A percentile compares a stretch with the other conserved stretches of the same genome.
Conservation (phyloP, 768 basidiomycete genomes). For the Boletellus ananiceps region DNA sequence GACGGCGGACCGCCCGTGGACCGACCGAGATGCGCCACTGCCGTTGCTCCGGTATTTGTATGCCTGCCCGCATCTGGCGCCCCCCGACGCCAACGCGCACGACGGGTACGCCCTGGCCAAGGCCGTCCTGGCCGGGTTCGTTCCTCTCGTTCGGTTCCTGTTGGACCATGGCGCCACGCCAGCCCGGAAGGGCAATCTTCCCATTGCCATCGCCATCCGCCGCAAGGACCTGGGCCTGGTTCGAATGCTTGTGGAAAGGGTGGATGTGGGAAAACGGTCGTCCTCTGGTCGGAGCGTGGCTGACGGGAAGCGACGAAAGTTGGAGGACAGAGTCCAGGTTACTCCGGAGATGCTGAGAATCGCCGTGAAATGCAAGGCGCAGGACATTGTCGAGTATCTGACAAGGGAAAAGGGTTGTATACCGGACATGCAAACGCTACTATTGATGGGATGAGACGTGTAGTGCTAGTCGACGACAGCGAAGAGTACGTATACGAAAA, state of each 20-base stretch:
- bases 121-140: slow-evolving; percentile 64
- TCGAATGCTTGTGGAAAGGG: slow-evolving; percentile 70
- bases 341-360: slow-evolving; percentile 55
- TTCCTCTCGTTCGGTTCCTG: slow-evolving; percentile 65
- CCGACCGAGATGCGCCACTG: slow-evolving; percentile 49
- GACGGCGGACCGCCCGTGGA: slow-evolving; percentile 32
- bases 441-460: slow-evolving; percentile 32
- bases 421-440: slow-evolving; percentile 66
- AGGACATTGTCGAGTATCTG: slow-evolving; percentile 69
- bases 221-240: slow-evolving; percentile 65
- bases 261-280: slow-evolving; percentile 20
- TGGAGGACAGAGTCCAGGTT: slow-evolving; percentile 57
- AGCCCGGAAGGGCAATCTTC: slow-evolving; percentile 49
- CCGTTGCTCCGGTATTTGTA: slow-evolving; percentile 63
- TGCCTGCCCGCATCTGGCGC: slow-evolving; percentile 33
- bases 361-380: slow-evolving; percentile 62
- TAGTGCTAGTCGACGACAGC: not conserved
- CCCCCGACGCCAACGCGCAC: slow-evolving; percentile 58
- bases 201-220: slow-evolving; percentile 72
- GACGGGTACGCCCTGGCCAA: slow-evolving; percentile 79
- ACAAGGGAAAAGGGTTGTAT: slow-evolving; percentile 65
- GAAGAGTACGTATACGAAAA: slow-evolving; percentile 4
- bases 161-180: slow-evolving; percentile 74
- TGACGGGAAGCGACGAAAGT: slow-evolving; percentile 44
- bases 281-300: slow-evolving; percentile 13